Base-by-base conservation (phyloP, 768 basidiomycete species). In the Lentinula lateritia region DNA sequence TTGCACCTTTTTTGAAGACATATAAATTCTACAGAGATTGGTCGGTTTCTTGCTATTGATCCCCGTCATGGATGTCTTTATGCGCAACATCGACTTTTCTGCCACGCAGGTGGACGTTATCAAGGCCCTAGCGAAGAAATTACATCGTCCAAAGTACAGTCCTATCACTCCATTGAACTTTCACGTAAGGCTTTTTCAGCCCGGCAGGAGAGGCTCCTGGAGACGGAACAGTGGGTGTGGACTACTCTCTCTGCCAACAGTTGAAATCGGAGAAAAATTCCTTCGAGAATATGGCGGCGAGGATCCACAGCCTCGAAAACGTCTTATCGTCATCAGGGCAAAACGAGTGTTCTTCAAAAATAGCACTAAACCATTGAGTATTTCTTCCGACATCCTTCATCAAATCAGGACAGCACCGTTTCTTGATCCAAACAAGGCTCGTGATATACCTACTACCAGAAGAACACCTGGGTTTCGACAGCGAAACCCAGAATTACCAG, bases 111-210 rank as follows among this genome's bases (percentile, higher is more conserved):
- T 60, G n/a, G 61, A 62, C 39, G 56, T 58, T 38, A 58, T 43
- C 18, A 63, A 62, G 0, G 69, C 70, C 7, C 65, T 89, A 6
- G 80, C 81, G 4, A 65, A 38, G 0, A 65, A 82, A 58, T 74
- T 89, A 1, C 87, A 88, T 64, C 58, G 66, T 2, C 71, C 75
- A 5, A 65, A 66, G 3, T 85, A 81, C 69, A 65, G 70, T 1
- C 50, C 72, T 6, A 53, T 62, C 0, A 61, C 69, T 1, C 78
- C 67, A 0, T 65, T 83, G 20, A 88, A 87, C 64, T 88, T 88
- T 64, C 75, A 83, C 43, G 77, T 87, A 4, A 70, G 72, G 50
- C 73, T 87, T 13, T 80, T 81, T 67, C 75, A 72, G 41, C 74
- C 77, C 61, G 77, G 72, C 48, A 63, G 62, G 15, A 53, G 52